Conservation (phyloP, 768 basidiomycete species). For the Piloderma croceum region DNA sequence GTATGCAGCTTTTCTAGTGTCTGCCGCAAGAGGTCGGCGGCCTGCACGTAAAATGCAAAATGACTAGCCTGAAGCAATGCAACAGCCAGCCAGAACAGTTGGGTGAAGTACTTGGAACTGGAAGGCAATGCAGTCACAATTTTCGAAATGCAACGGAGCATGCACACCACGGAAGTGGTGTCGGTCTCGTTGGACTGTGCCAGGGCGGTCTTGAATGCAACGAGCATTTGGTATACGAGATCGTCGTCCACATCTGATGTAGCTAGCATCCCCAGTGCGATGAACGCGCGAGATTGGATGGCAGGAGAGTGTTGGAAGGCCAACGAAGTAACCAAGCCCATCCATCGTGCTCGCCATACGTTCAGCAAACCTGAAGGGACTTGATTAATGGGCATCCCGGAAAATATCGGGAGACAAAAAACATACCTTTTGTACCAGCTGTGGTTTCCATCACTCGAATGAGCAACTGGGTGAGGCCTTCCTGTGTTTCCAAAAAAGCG, state of each 20-base stretch:
- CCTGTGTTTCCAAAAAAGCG: constrained; percentile 58
- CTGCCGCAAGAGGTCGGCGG: constrained; percentile 58
- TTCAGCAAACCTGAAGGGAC: constrained; percentile 59
- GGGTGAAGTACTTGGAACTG: constrained; percentile 65
- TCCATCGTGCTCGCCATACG: constrained; percentile 91
- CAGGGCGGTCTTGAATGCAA: constrained; percentile 75
- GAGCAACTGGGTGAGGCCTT: constrained; percentile 59
- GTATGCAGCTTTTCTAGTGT: constrained; percentile 60
- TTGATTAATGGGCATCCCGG: constrained; percentile 2
- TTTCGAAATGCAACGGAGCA: constrained; percentile 81
- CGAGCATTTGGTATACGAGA: constrained; percentile 87
- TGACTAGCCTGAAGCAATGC: constrained; percentile 77
- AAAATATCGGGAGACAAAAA: neutral
- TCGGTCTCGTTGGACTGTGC: constrained; percentile 63
- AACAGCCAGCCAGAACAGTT: constrained; percentile 85
- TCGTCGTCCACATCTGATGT: constrained; percentile 87
- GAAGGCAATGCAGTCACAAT: constrained; percentile 65
- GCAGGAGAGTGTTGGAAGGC: constrained; percentile 88
- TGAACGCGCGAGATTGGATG: constrained; percentile 84
- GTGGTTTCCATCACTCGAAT: constrained; percentile 57
- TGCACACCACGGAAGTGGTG: constrained; percentile 71
- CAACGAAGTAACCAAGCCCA: constrained; percentile 80
- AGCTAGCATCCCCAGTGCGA: constrained; percentile 77
- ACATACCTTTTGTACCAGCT: constrained; percentile 64
- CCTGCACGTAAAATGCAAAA: constrained; percentile 62